phyloP scores from a whole-genome alignment of 1,284 basidiomycete genomes.

The Marasmius fiardii region DNA sequence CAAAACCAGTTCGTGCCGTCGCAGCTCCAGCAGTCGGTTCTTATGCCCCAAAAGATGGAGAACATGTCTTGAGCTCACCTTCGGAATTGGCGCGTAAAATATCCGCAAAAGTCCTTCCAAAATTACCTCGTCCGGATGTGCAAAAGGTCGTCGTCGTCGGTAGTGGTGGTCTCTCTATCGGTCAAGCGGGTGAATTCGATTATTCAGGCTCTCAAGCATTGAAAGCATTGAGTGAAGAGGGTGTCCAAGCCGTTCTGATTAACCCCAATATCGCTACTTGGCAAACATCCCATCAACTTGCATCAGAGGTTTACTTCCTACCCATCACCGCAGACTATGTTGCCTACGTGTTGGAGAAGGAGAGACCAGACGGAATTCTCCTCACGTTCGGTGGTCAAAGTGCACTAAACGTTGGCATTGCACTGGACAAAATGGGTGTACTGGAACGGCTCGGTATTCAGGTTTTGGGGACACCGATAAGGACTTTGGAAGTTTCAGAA shows the following conservation, averaged over 20 bases:
- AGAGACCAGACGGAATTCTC: constrained; percentile 95
- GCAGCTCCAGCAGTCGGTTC: constrained; percentile 79
- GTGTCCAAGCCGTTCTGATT: constrained; percentile 92
- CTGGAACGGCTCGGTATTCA: constrained; percentile 92
- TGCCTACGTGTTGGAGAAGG: constrained; percentile 97
- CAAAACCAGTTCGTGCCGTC: constrained; percentile 54
- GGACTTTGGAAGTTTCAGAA: constrained; percentile 93
- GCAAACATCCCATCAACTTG: constrained; percentile 96
- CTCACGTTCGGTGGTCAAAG: constrained; percentile 99
- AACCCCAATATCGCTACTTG: constrained; percentile 98
- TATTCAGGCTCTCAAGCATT: constrained; percentile 99
- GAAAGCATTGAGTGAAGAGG: constrained; percentile 96
- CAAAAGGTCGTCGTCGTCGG: constrained; percentile 97
- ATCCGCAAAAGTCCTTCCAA: constrained; percentile 88
- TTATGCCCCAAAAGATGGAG: constrained; percentile 65
- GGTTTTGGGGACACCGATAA: constrained; percentile 95
- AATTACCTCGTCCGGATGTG: constrained; percentile 84
- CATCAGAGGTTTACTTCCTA: constrained; percentile 96
- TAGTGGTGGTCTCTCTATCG: constrained; percentile 94
- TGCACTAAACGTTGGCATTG: constrained; percentile 97
- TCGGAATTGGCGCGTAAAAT: constrained; percentile 90
- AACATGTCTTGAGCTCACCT: constrained; percentile 86
- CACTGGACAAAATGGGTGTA: constrained; percentile 96
- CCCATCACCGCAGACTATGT: constrained; percentile 98
- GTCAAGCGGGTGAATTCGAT: constrained; percentile 99